Base-by-base conservation (phyloP, 2,329 filamentous ascomycete species). In the Fusarium luffae region DNA sequence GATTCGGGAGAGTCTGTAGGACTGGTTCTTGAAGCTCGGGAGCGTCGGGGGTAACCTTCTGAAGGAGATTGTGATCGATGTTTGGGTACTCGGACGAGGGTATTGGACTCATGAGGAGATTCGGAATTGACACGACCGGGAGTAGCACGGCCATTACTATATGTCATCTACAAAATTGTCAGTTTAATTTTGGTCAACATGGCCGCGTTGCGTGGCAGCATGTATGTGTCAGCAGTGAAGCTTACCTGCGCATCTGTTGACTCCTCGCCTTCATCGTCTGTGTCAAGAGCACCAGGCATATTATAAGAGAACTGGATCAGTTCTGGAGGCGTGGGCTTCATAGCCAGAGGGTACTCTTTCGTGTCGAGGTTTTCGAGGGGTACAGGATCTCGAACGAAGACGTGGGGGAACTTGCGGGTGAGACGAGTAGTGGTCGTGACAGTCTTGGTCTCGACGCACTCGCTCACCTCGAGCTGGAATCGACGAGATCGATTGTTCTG, bases 391-490 rank as follows among this genome's bases (percentile, higher is more conserved):
- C 89, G 90, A 71, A 97, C 89, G 59, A 93, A 85, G 61, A 98
- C 84, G n/a, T 93, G 93, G 48, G 95, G 94, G 71, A 96, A 97
- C 80, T 80, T 93, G 85, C 79, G 90, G 70, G 93, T 93, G 3
- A 94, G 97, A 1, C 93, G 97, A 1, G 94, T 98, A 0, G 94
- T 98, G 1, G 95, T 98, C 3, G 94, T 97, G 67, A 97, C 89
- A 13, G 88, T 90, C 78, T 88, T 90, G 18, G 88, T 90, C 80
- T 90, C 89, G 75, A 90, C 86, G 71, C 88, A 90, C 74, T 90
- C 88, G 64, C 86, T 86, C 48, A 90, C 82, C 68, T 88, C 85
- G 70, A 90, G 86, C 73, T 88, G 85, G 72, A 81, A 83, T 70
- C 73, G 82, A 63, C 75, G 79, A 70, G 72, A 75, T 63, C 77